Conservation (phyloP, 768 basidiomycete genomes). For the Fistulinella prunicolor region DNA sequence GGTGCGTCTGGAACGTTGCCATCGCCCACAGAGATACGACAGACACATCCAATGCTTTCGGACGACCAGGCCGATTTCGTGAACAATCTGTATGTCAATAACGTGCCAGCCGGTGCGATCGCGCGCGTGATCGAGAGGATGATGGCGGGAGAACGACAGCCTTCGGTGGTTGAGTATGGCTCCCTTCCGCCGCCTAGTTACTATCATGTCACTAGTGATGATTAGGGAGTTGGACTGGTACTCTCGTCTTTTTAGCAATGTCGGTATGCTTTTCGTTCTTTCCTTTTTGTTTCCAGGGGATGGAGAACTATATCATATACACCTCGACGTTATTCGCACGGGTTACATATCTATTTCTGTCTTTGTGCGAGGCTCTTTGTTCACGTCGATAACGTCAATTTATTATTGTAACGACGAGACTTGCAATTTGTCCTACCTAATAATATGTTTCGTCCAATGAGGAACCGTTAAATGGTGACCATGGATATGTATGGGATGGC, state of each 20-base stretch:
- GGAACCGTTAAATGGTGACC: too few species aligned
- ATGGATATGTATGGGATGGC: too few species aligned
- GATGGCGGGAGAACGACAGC: constrained; percentile 13
- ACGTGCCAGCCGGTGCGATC: constrained; percentile 14
- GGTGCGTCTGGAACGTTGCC: neutral
- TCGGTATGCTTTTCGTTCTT: neutral
- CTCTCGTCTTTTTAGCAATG: neutral
- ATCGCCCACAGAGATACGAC: neutral
- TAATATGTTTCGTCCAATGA: too few species aligned
- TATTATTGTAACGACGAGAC: too few species aligned
- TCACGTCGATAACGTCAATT: too few species aligned
- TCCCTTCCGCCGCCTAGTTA: constrained; percentile 16
- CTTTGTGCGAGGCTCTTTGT: too few species aligned
- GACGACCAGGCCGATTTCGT: constrained; percentile 21
- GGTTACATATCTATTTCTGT: too few species aligned
- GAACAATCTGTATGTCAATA: constrained; percentile 12
- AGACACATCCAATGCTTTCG: constrained; percentile 11
- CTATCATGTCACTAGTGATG: neutral
- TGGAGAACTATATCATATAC: too few species aligned
- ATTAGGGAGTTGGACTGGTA: neutral
- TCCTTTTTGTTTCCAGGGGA: neutral
- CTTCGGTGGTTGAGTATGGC: constrained; percentile 7
- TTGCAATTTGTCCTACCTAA: too few species aligned
- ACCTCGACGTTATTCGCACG: too few species aligned
- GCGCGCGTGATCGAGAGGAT: constrained; percentile 21